Percentiles rank a stretch among this genome's conserved stretches.
phyloP scores from a whole-genome alignment of 176 grass and related monocot species.

The Puya raimondii region DNA sequence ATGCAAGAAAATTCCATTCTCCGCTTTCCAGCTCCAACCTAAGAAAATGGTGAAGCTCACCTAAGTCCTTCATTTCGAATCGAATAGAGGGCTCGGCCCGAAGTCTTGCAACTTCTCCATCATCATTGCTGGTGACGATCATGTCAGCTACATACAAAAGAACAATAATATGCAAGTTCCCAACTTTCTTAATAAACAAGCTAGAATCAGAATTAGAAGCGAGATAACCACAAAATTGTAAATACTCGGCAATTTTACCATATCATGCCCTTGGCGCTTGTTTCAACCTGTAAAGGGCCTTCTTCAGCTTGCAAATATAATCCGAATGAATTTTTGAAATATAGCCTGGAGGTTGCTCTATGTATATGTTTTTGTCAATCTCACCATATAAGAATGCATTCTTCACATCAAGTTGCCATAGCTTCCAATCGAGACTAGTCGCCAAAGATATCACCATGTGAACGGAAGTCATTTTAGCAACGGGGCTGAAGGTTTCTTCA shows the following conservation, averaged over 20 bases:
- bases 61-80: too few relatives aligned
- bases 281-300: too few relatives aligned
- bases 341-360: neutral
- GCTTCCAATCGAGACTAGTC: neutral
- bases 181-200: slow-evolving; percentile 3
- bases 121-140: too few relatives aligned
- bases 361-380: neutral
- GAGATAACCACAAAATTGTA: neutral
- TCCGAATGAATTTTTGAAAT: neutral
- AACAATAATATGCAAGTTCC: neutral
- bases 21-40: neutral
- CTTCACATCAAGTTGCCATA: neutral
- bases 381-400: neutral
- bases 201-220: neutral
- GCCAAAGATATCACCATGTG: neutral
- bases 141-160: too few relatives aligned
- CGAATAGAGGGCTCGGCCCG: neutral
- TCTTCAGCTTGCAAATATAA: neutral
- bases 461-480: neutral
- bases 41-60: neutral
- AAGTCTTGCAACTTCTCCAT: slow-evolving; percentile 1
- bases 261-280: neutral
- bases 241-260: neutral
- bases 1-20: neutral
- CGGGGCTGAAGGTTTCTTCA: neutral